These are phyloP conservation scores for Dendrothele bispora DNA, from an alignment of 768 basidiomycete species.

Conservation along the genomic window DNA sequence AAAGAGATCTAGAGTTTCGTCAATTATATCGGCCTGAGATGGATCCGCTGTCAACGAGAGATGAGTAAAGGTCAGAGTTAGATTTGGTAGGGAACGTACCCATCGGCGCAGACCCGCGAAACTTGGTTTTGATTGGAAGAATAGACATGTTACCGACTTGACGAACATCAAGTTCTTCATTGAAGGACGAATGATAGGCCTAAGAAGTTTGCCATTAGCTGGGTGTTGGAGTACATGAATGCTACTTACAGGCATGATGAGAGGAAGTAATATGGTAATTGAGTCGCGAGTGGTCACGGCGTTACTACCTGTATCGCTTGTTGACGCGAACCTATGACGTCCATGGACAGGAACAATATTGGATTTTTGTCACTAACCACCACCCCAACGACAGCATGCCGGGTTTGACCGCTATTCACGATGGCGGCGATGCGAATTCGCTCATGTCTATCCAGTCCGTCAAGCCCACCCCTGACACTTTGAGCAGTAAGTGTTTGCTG, in stretches of 20 bases:
- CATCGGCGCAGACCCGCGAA: constrained; percentile 89
- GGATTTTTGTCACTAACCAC: no score
- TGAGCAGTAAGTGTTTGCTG: constrained; percentile 59
- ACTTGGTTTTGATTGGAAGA: constrained; percentile 87
- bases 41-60: constrained; percentile 61
- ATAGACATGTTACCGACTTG: constrained; percentile 89
- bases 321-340: constrained; percentile 4
- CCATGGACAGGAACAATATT: constrained; percentile 4
- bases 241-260: constrained; percentile 20
- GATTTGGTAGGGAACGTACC: constrained; percentile 42
- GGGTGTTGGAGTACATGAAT: constrained; percentile 9
- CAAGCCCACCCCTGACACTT: constrained; percentile 65
- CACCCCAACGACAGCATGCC: no score
- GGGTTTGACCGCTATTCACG: no score
- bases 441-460: constrained; percentile 45
- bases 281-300: neutral
- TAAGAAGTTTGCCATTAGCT: constrained; percentile 27
- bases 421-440: constrained; percentile 47
- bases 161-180: constrained; percentile 78
- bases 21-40: constrained; percentile 82
- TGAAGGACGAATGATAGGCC: constrained; percentile 97
- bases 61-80: constrained; percentile 11
- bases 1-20: constrained; percentile 95
- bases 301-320: neutral
- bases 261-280: constrained; percentile 5